Evolutionary conservation across 2,329 filamentous ascomycete genomes (phyloP), one percentile per base, ranked within the genome.

Genomic region (Camillea tinctor): DNA sequence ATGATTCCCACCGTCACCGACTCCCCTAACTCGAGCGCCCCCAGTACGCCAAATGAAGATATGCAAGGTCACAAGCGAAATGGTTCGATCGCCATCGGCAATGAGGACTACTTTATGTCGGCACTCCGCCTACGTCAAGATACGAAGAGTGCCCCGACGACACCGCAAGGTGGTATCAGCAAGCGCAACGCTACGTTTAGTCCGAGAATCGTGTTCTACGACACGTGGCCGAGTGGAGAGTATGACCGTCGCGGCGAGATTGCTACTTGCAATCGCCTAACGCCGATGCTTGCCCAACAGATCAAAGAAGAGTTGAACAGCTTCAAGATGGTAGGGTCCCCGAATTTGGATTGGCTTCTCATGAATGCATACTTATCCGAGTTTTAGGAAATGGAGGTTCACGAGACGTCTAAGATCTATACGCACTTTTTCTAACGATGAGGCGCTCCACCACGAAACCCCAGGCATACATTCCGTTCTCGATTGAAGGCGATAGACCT

Each of bases 281-380:
- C 95, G 54, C 95, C 95, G 13, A 93, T 97, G 84, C 85, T 99
- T 64, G 95, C 95, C 52, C 95, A 99, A 79, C 95, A 99, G 76
- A 99, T 99, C 79, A 98, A 98, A 79, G 95, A 99, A 79, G 95
- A 99, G 80, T 86, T 99, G 69, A 99, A 99, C 79, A 96, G 89
- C 69, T 99, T 99, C 84, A 99, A 99, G 77, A 99, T 99, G 95
- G 92, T 95, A 80, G 63, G 88, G 36, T 44, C 11, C 36, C 78
- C 20, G 1, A 17, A 40, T 55, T 26, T 6, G 13, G n/a, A 19
- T 13, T 19, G 52, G 1, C n/a, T n/a, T 17, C 36, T 5, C 6
- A 2, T 15, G n/a, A 24, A 54, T 40, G 57, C 56, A 58, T 64
- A 66, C 80, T 85, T 75, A 85, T 69, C 48, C 19, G n/a, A 17